Evolutionary conservation across 495 filamentous ascomycete genomes (phyloP), one percentile per base, ranked within the genome.

Genomic region (Halenospora varia): DNA sequence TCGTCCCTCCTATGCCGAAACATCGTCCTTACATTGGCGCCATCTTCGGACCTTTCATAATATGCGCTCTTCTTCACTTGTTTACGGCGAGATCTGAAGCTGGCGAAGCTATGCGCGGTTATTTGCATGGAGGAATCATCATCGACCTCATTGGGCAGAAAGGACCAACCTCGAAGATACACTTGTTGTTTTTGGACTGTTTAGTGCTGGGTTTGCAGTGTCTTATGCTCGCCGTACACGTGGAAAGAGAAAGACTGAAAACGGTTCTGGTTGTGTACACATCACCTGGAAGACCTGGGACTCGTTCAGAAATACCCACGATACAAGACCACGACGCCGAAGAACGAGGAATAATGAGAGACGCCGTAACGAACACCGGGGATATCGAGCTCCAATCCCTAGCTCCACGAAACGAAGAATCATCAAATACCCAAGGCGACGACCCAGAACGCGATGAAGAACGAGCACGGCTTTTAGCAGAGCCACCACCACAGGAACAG

Each of bases 71-170:
- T 26, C 73, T 87, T 25, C 92, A 96, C 69, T 62, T 85, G 11
- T 74, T 87, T 51, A 75, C 81, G 48, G 71, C 79, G 11, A 74
- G 80, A 13, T 85, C 88, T 1, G 74, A 81, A 24, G 89, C 87
- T 18, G 82, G 85, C 54, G 90, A 96, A 71, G 80, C 84, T 29
- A 85, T 86, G 22, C 78, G 90, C 48, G 89, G 87, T 6, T 94
- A 95, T 66, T 76, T 94, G 1, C 89, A 96, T 66, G 92, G 92
- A 19, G 89, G 92, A 8, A 67, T 96, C 26, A 78, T 94, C 42
- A 85, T 96, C 57, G 88, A 96, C 70, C 92, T 96, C 66, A 85
- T 96, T 55, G 92, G 92, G 9, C 89, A 95, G 73, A 82, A 82
- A 66, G 85, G 84, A 24, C 89, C 91, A 6, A 81, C 84, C 0